Conservation (phyloP, 306 rosid genomes). For the Ochetophila trinervis region DNA sequence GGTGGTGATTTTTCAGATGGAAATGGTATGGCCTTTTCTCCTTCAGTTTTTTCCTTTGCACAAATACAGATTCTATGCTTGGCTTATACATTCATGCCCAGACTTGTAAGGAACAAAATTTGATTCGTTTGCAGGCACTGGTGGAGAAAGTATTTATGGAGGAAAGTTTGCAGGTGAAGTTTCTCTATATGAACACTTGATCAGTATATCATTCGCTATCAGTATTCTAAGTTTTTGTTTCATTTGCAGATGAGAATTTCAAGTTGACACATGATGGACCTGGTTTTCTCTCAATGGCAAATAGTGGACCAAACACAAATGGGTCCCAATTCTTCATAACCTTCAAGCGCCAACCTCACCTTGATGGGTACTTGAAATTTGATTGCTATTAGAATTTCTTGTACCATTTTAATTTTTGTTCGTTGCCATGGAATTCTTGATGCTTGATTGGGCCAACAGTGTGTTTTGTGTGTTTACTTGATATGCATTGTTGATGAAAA, state of each 20-base stretch:
- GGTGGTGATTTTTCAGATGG: conserved; percentile 96
- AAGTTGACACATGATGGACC: conserved; percentile 74
- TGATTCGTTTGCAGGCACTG: conserved; percentile 75
- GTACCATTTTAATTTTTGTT: not conserved
- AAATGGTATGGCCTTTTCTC: conserved; percentile 65
- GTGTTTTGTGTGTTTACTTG: not conserved
- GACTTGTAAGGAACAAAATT: conserved; percentile 36
- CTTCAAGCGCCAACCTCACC: conserved; percentile 87
- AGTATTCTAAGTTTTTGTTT: conserved; percentile 14
- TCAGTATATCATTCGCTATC: conserved; percentile 20
- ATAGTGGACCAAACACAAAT: conserved; percentile 90
- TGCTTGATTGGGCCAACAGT: not conserved
- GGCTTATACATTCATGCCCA: conserved; percentile 30
- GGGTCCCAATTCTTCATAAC: conserved; percentile 93
- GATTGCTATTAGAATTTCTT: conserved; percentile 11
- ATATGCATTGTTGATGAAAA: not conserved
- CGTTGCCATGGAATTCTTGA: conserved; percentile 9
- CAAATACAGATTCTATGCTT: conserved; percentile 25
- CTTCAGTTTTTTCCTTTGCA: conserved; percentile 16
- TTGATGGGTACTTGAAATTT: conserved; percentile 65
- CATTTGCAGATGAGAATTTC: conserved; percentile 83
- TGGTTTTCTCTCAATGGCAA: conserved; percentile 95
- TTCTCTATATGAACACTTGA: conserved; percentile 12
- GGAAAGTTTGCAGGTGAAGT: conserved; percentile 88
- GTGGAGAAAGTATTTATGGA: conserved; percentile 97